Evolutionary conservation across 768 basidiomycete genomes (phyloP).

Genomic region (Mycena venus): DNA sequence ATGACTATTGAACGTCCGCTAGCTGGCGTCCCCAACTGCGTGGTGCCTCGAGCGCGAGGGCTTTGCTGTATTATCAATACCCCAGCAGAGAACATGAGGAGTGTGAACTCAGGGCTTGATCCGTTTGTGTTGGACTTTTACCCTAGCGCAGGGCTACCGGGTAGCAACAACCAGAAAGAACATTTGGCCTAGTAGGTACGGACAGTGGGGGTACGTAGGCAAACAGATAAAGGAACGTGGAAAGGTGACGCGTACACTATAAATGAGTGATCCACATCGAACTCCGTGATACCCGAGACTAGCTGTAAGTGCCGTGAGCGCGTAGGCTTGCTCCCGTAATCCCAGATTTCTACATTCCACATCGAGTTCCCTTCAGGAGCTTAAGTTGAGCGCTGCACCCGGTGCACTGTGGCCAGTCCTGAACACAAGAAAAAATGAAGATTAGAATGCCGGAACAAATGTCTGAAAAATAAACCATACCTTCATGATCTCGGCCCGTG

Average conservation of each 20-base stretch:
- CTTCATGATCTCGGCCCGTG: constrained; percentile 4
- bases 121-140: constrained; percentile 15
- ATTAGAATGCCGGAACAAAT: background rate
- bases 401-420: constrained; percentile 12
- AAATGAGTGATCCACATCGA: too few species aligned
- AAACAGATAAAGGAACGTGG: too few species aligned
- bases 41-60: background rate
- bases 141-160: too few species aligned
- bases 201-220: too few species aligned
- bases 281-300: too few species aligned
- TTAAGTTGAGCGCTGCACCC: constrained; percentile 4
- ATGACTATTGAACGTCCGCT: background rate
- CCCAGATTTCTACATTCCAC: too few species aligned
- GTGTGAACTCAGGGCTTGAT: background rate
- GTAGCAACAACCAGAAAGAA: too few species aligned
- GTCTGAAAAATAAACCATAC: background rate
- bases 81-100: background rate
- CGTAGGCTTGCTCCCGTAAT: too few species aligned
- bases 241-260: too few species aligned
- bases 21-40: background rate
- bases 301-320: too few species aligned
- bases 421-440: too few species aligned
- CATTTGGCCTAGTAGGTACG: too few species aligned
- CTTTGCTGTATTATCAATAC: constrained; percentile 9
- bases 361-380: background rate